Base-by-base conservation (phyloP, 169 alveolate genomes). In the Plasmodium chabaudi region DNA sequence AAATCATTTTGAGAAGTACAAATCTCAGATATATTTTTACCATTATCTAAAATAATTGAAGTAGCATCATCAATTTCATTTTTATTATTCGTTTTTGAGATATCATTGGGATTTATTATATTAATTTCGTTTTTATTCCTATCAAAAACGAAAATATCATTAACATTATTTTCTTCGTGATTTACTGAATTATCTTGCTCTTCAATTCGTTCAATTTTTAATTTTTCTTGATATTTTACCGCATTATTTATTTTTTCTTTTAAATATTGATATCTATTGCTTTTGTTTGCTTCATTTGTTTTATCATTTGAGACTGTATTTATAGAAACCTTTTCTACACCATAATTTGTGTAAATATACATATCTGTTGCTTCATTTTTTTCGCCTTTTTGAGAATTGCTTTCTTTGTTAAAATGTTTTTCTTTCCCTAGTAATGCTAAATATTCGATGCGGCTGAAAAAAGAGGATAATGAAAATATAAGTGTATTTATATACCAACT, bases 171-270 rank as follows among this genome's bases (percentile, higher is more conserved):
- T 34, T 34, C 74, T 21, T 19, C 53, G 49, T 39, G 55, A 61
- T 9, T 61, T 5, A 21, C 25, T 47, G 12, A 51, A 5, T 19
- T 19, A 71, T 49, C n/a, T 44, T 63, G n/a, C 27, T 25, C 71
- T 17, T 74, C 74, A 60, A 12, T 63, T 2, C 9, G 61, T 9
- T 49, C 63, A 21, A 47, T 44, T 47, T 74, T 74, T 61, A 61
- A 23, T 21, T 27, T 60, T 74, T 74, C 88, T 51, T 74, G 73
- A 61, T 47, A 46, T 49, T 74, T 74, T 23, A 74, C 39, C 3
- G 53, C 88, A 47, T 61, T 74, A 5, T 72, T 34, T 74, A 74
- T 74, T 74, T 74, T 74, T 5, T 74, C 88, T 56, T 74, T 74
- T 74, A 74, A 55, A 61, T 74, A 74, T 53, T 74, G 72, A 61